phyloP scores from a whole-genome alignment of 1,284 basidiomycete species.

The Ustilago shanxiensis region DNA sequence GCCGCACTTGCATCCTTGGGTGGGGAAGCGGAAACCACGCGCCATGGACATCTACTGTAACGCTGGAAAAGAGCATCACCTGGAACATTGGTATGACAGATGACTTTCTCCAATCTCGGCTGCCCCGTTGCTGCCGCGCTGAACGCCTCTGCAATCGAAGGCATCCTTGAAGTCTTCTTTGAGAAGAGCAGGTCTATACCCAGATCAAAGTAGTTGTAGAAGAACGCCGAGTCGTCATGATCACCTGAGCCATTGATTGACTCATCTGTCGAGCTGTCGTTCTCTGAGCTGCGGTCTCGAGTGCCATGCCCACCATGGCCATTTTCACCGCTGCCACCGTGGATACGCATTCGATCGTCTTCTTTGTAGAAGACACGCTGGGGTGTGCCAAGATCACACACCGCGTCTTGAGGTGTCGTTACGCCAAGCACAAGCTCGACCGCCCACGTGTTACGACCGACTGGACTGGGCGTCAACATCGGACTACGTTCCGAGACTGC shows the following conservation, averaged over 20 bases:
- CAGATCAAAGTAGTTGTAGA: slow-evolving; percentile 60
- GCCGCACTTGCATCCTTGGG: neutral
- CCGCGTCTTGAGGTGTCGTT: slow-evolving; percentile 51
- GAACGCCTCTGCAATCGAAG: slow-evolving; percentile 25
- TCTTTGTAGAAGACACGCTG: slow-evolving; percentile 55
- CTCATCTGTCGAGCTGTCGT: slow-evolving; percentile 23
- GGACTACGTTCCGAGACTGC: slow-evolving; percentile 6
- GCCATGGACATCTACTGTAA: slow-evolving; percentile 53
- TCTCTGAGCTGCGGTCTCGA: slow-evolving; percentile 15
- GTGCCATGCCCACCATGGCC: slow-evolving; percentile 8
- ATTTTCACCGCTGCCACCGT: slow-evolving; percentile 17
- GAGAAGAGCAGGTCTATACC: slow-evolving; percentile 54
- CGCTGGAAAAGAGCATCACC: slow-evolving; percentile 53
- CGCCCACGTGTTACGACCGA: neutral
- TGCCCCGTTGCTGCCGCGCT: slow-evolving; percentile 26
- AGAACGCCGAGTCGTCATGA: slow-evolving; percentile 43
- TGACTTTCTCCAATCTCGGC: slow-evolving; percentile 50
- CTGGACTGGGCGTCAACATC: slow-evolving; percentile 6
- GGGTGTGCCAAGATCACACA: slow-evolving; percentile 44
- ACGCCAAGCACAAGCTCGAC: slow-evolving; percentile 42
- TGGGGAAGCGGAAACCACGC: slow-evolving; percentile 1
- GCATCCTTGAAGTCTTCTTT: slow-evolving; percentile 24
- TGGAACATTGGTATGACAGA: slow-evolving; percentile 52
- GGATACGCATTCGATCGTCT: slow-evolving; percentile 52
- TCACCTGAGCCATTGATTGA: slow-evolving; percentile 13